Percentiles rank a stretch among this genome's conserved stretches.
These are phyloP conservation scores for Fraxinus angustifolia DNA, from an alignment of 305 asterid genomes.

Conservation along the genomic window DNA sequence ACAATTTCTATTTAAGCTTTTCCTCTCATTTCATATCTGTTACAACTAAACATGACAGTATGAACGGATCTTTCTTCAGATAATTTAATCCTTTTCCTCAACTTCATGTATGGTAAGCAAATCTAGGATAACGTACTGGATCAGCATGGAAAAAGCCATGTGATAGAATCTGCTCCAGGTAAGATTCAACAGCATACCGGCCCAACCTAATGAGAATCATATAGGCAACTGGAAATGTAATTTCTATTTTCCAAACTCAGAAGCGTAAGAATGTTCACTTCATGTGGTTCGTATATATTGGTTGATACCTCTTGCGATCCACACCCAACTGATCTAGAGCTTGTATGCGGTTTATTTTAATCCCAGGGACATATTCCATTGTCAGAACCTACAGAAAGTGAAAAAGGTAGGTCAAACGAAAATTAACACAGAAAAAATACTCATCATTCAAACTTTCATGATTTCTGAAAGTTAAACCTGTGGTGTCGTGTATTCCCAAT, in stretches of 20 bases:
- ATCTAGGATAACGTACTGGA: conserved; percentile 56
- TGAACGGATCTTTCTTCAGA: not conserved
- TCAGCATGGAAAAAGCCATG: conserved; percentile 99
- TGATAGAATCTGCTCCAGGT: conserved; percentile 87
- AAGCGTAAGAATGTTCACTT: not conserved
- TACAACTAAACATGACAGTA: not conserved
- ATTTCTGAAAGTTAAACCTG: conserved; percentile 51
- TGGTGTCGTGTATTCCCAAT: conserved; percentile 88
- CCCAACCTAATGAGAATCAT: conserved; percentile 56
- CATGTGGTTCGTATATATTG: not conserved
- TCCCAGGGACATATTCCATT: conserved; percentile 92
- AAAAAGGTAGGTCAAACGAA: conserved; percentile 16
- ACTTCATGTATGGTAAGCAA: not conserved
- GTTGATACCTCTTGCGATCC: conserved; percentile 63
- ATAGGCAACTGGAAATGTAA: not conserved
- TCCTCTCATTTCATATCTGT: not conserved
- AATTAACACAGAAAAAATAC: conserved; percentile 10
- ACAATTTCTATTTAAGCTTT: not conserved
- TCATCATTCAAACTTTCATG: conserved; percentile 14
- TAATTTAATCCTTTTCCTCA: not conserved
- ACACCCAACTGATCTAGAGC: conserved; percentile 87
- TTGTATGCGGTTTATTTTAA: conserved; percentile 83
- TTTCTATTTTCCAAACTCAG: not conserved
- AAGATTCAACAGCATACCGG: conserved; percentile 93
- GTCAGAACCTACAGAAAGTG: conserved; percentile 52